Evolutionary conservation across 768 basidiomycete species (phyloP), one percentile per base, ranked within the genome.

Genomic region (Pisolithus tinctorius): DNA sequence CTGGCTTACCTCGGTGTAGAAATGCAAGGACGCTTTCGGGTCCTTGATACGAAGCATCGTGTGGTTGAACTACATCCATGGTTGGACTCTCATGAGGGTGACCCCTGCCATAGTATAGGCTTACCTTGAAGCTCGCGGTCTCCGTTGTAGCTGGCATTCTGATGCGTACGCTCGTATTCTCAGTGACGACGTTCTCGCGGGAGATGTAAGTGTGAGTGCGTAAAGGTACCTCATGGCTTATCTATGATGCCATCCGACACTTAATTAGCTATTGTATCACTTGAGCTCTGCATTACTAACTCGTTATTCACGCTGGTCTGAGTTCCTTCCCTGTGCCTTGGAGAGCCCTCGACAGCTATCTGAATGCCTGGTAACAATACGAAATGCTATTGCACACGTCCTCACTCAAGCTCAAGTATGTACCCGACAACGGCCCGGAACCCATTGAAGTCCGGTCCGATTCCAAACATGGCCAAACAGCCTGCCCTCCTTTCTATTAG

Each of bases 11-110:
- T 89, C 79, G 50, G 77, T 75, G 71, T 95, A 95, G 69, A 93
- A 97, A 20, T 76, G 71, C 54, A 95, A 64, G 16, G 91, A 93
- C 42, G 70, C 74, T 58, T 91, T 82, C 7, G 92, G 86, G 64
- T 95, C 91, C 73, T 85, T 93, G 65, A 95, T 76, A 59, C 93
- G 80, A 60, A 93, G 66, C 91, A 91, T 92, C 17, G 86, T 88
- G 67, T 93, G 89, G 64, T 91, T 89, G 71, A 87, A 83, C 85
- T 88, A 54, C 39, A 31, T 25, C 20, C 7, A 36, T 47, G 13
- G 50, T 43, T 52, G n/a, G 54, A 25, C n/a, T 30, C 39, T n/a
- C 27, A 9, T 38, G 6, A 31, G 25, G 26, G 23, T 27, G 5
- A 39, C 29, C 16, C 14, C 42, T 46, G 8, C 9, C 1, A 6